A percentile compares a stretch with the other conserved stretches of the same genome.
Conservation (phyloP, 2,329 filamentous ascomycete species). For the Gremmenia infestans region DNA sequence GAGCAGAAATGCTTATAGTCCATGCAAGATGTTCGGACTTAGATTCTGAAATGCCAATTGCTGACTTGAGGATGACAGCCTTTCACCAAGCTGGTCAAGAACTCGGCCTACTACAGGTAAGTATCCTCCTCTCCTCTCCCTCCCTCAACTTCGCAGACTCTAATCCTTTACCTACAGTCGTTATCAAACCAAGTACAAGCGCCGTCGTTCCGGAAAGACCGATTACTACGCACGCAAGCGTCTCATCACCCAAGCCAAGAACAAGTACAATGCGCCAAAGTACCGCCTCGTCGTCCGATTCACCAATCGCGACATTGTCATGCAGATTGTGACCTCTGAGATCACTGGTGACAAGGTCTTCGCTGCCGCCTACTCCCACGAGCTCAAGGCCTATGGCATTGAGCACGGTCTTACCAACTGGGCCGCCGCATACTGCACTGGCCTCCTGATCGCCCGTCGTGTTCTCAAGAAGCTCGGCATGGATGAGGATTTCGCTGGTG, state of each 20-base stretch:
- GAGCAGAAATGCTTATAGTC: conserved; percentile 41
- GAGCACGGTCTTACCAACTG: conserved; percentile 99
- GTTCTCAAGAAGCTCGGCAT: conserved; percentile 95
- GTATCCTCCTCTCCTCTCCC: conserved; percentile 32
- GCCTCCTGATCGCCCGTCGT: conserved; percentile 94
- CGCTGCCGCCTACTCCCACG: conserved; percentile 86
- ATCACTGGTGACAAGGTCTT: conserved; percentile 98
- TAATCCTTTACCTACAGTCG: conserved; percentile 53
- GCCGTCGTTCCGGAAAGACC: conserved; percentile 93
- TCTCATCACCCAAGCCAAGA: conserved; percentile 99
- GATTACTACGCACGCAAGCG: conserved; percentile 99
- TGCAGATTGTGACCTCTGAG: conserved; percentile 95
- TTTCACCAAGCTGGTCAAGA: conserved; percentile 96
- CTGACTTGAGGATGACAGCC: conserved; percentile 84
- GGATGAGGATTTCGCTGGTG: conserved; percentile 87
- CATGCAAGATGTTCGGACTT: conserved; percentile 96
- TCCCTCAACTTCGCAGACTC: conserved; percentile 20
- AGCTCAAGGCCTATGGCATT: conserved; percentile 96
- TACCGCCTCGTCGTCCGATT: conserved; percentile 99
- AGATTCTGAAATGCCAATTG: conserved; percentile 97
- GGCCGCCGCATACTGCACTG: conserved; percentile 94
- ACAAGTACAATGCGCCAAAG: conserved; percentile 99
- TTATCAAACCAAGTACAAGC: conserved; percentile 99
- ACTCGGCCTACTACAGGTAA: conserved; percentile 97
- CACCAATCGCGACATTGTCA: conserved; percentile 99